Percentiles rank a stretch among this genome's conserved stretches.
phyloP scores from a whole-genome alignment of 1,284 basidiomycete genomes.

The Pholiota adiposa region DNA sequence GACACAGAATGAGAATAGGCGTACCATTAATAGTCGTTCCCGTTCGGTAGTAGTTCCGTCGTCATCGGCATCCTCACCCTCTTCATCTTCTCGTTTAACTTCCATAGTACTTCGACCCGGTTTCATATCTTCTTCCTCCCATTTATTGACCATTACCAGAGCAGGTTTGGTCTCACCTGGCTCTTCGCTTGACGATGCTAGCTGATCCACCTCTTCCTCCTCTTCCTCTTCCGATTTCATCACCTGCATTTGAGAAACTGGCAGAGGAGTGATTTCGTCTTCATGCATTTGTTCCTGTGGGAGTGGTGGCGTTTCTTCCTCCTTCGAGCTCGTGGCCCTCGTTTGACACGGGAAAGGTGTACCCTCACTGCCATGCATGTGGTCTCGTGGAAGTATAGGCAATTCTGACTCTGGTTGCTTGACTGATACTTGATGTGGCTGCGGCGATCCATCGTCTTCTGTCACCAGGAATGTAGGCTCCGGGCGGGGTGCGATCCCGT shows the following conservation, averaged over 20 bases:
- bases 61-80: neutral
- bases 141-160: neutral
- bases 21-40: neutral
- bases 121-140: neutral
- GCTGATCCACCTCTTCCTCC: too few relatives aligned
- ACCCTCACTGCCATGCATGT: too few relatives aligned
- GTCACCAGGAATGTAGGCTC: neutral
- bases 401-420: neutral
- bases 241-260: too few relatives aligned
- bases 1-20: neutral
- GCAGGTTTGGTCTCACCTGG: too few relatives aligned
- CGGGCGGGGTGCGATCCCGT: conserved; percentile 8
- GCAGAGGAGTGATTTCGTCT: too few relatives aligned
- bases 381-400: too few relatives aligned
- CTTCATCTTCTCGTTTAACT: neutral
- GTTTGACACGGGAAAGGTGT: too few relatives aligned
- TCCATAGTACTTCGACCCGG: neutral
- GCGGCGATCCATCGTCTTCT: neutral
- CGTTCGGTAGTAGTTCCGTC: conserved; percentile 1
- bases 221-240: too few relatives aligned
- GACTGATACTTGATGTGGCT: neutral
- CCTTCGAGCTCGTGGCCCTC: too few relatives aligned
- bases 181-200: too few relatives aligned
- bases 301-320: too few relatives aligned
- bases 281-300: too few relatives aligned